These are phyloP conservation scores for Scytalidium sp. DNA, from an alignment of 2,329 filamentous ascomycete species.

Conservation along the genomic window DNA sequence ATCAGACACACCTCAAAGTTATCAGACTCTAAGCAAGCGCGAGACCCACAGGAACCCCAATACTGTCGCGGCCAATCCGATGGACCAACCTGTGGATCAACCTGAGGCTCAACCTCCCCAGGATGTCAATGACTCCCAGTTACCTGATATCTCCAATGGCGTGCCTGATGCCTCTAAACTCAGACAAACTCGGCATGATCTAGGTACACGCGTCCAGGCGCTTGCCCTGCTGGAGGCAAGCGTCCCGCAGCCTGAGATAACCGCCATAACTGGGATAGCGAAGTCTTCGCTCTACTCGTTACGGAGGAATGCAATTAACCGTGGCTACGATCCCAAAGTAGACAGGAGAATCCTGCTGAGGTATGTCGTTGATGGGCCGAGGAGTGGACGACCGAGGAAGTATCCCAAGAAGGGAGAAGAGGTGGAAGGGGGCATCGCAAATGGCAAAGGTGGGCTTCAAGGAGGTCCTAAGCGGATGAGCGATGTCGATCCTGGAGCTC, in stretches of 20 bases:
- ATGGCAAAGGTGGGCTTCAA: neutral
- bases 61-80: neutral
- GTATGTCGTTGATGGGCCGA: neutral
- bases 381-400: conserved; percentile 1
- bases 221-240: neutral
- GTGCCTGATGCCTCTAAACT: neutral
- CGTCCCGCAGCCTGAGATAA: neutral
- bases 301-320: neutral
- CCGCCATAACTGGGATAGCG: neutral
- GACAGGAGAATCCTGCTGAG: neutral
- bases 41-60: neutral
- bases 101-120: neutral
- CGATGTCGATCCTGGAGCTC: neutral
- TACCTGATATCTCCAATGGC: neutral
- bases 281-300: neutral
- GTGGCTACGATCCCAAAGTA: neutral
- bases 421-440: neutral
- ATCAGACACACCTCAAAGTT: neutral
- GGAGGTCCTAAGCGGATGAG: neutral
- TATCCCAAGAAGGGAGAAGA: neutral
- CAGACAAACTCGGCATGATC: neutral
- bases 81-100: neutral
- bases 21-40: neutral
- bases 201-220: neutral
- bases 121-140: neutral